Evolutionary conservation across 768 basidiomycete genomes (phyloP).

Genomic region (Naganishia antarctica): DNA sequence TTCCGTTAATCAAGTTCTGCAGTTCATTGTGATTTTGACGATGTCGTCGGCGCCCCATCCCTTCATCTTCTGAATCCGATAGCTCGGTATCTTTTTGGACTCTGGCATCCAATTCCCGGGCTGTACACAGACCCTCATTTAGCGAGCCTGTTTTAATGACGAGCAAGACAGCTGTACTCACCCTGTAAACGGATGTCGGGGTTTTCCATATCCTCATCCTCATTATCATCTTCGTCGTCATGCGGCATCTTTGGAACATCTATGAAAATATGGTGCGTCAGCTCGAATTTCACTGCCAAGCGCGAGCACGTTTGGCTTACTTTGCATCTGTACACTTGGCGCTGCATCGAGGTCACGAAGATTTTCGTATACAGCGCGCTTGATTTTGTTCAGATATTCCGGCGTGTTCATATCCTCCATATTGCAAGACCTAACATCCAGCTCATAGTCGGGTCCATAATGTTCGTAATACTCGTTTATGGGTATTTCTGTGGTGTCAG

Average conservation of each 20-base stretch:
- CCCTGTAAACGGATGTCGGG: conserved; percentile 70
- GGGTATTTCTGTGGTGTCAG: conserved; percentile 57
- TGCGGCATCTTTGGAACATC: conserved; percentile 73
- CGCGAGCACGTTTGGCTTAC: conserved; percentile 52
- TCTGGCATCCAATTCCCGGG: conserved; percentile 70
- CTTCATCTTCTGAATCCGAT: conserved; percentile 97
- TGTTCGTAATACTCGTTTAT: conserved; percentile 99
- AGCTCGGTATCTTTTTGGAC: conserved; percentile 81
- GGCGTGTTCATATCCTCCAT: conserved; percentile 91
- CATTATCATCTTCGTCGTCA: conserved; percentile 79
- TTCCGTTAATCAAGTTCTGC: conserved; percentile 12
- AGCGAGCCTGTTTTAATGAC: not conserved
- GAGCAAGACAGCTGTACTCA: conserved; percentile 34
- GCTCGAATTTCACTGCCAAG: not conserved
- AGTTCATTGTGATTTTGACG: conserved; percentile 38
- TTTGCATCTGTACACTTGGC: conserved; percentile 85
- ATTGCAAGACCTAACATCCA: conserved; percentile 91
- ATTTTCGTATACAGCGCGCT: conserved; percentile 85
- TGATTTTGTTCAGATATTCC: conserved; percentile 88
- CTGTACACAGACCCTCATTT: conserved; percentile 38
- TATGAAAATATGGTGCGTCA: conserved; percentile 44
- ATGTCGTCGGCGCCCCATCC: conserved; percentile 67
- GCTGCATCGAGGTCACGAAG: conserved; percentile 78
- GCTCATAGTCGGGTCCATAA: conserved; percentile 93
- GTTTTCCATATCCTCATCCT: conserved; percentile 64